phyloP scores from a whole-genome alignment of 2,329 filamentous ascomycete genomes.

The Nannizziopsis arthrosporioides region DNA sequence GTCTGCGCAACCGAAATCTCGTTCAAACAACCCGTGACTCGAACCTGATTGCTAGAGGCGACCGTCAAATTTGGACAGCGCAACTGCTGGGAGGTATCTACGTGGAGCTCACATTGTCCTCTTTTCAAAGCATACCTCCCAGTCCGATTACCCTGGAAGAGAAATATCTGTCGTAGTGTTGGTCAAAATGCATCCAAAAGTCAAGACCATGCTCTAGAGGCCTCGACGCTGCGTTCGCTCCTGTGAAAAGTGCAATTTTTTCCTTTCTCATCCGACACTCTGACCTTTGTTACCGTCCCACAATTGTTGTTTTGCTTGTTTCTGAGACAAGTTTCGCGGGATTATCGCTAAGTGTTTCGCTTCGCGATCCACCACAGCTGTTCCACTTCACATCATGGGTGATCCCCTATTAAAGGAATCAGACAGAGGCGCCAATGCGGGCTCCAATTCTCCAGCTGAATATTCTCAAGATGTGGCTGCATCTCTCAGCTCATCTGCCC shows the following conservation, averaged over 20 bases:
- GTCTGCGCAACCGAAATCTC: not conserved
- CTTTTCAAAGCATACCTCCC: conserved; percentile 1
- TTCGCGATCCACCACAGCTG: not conserved
- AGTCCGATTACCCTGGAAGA: conserved; percentile 27
- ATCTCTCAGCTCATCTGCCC: conserved; percentile 20
- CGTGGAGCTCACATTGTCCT: not conserved
- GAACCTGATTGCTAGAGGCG: not conserved
- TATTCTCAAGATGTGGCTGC: conserved; percentile 23
- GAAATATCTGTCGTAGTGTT: conserved; percentile 29
- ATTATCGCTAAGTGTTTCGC: not conserved
- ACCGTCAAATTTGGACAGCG: not conserved
- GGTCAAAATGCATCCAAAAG: conserved; percentile 36
- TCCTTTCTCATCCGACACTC: not conserved
- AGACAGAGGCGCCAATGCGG: conserved; percentile 27
- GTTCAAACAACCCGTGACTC: not conserved
- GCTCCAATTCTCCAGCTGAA: conserved; percentile 28
- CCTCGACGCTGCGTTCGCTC: conserved; percentile 25
- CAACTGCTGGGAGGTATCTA: not conserved
- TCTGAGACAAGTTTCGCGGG: not conserved
- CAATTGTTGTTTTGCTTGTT: not conserved
- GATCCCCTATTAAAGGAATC: conserved; percentile 25
- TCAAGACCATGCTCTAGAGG: conserved; percentile 29
- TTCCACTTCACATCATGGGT: conserved; percentile 22
- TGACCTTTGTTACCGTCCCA: not conserved
- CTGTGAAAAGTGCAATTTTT: not conserved